Conservation (phyloP, 306 rosid species). For the Trichosanthes truncata region DNA sequence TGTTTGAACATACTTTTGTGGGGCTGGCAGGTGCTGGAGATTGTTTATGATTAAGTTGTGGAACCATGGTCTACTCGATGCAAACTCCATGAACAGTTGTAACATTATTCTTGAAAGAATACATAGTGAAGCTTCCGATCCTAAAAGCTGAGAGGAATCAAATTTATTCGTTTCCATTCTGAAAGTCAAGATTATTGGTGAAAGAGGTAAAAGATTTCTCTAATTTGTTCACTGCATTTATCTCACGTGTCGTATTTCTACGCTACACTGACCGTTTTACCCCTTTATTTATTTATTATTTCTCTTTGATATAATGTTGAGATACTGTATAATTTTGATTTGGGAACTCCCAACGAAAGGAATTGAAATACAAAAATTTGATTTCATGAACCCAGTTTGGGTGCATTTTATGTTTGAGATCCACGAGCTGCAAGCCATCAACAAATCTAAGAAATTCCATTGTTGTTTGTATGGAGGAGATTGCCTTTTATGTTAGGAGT, state of each 20-base stretch:
- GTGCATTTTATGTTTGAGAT: not conserved
- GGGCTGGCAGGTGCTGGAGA: slow-evolving; percentile 66
- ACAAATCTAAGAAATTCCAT: not conserved
- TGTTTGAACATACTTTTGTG: not conserved
- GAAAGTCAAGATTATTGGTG: slow-evolving; percentile 1
- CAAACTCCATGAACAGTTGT: slow-evolving; percentile 33
- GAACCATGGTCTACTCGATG: slow-evolving; percentile 63
- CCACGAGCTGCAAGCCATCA: not conserved
- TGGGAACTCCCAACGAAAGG: not conserved
- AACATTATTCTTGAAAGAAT: slow-evolving; percentile 35
- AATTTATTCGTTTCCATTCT: not conserved
- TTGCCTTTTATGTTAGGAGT: not conserved
- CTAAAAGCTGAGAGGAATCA: slow-evolving; percentile 18
- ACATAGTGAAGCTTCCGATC: slow-evolving; percentile 29
- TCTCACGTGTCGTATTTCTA: not conserved
- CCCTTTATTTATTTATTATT: not conserved
- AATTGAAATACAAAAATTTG: not conserved
- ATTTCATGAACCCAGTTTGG: not conserved
- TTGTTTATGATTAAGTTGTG: slow-evolving; percentile 55
- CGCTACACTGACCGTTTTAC: not conserved
- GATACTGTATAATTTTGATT: not conserved
- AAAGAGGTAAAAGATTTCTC: not conserved
- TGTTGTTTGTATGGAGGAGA: not conserved
- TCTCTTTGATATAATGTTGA: not conserved
- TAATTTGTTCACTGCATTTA: slow-evolving; percentile 3